phyloP scores from a whole-genome alignment of 495 filamentous ascomycete species.

The Penicillium psychrofluorescens region DNA sequence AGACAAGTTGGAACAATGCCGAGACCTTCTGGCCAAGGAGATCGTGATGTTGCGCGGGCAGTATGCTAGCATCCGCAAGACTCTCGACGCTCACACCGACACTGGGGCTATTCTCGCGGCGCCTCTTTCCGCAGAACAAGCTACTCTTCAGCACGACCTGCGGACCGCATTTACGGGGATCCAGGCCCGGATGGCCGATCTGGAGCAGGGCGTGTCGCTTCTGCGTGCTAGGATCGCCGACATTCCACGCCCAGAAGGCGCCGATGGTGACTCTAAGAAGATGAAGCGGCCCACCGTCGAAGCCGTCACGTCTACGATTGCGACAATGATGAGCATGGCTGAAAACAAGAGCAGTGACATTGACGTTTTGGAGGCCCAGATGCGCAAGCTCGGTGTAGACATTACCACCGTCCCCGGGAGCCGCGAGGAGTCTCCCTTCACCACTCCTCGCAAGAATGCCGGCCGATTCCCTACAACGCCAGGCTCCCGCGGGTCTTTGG shows the following conservation, averaged over 20 bases:
- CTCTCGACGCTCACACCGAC: constrained; percentile 61
- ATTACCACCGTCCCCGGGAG: constrained; percentile 34
- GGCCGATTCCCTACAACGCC: constrained; percentile 33
- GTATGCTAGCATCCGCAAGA: constrained; percentile 64
- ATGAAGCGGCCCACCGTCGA: constrained; percentile 73
- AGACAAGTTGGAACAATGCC: constrained; percentile 53
- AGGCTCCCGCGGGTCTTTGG: constrained; percentile 32
- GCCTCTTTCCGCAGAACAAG: constrained; percentile 76
- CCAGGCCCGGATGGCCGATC: constrained; percentile 64
- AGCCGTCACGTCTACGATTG: constrained; percentile 82
- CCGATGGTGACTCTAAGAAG: constrained; percentile 21
- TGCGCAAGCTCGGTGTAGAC: constrained; percentile 61
- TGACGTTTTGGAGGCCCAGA: constrained; percentile 78
- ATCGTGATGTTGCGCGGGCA: constrained; percentile 59
- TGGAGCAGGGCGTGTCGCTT: constrained; percentile 74
- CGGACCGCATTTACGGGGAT: constrained; percentile 61
- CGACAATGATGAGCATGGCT: constrained; percentile 85
- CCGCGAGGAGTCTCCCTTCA: constrained; percentile 56
- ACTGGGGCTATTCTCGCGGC: constrained; percentile 51
- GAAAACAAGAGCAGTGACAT: constrained; percentile 83
- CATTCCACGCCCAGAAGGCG: constrained; percentile 29
- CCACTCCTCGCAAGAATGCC: constrained; percentile 44
- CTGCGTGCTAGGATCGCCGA: constrained; percentile 72
- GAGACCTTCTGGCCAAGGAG: constrained; percentile 53
- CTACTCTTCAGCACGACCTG: constrained; percentile 72